Base-by-base conservation (phyloP, 140 eudicot species). In the Erigeron philadelphicus region DNA sequence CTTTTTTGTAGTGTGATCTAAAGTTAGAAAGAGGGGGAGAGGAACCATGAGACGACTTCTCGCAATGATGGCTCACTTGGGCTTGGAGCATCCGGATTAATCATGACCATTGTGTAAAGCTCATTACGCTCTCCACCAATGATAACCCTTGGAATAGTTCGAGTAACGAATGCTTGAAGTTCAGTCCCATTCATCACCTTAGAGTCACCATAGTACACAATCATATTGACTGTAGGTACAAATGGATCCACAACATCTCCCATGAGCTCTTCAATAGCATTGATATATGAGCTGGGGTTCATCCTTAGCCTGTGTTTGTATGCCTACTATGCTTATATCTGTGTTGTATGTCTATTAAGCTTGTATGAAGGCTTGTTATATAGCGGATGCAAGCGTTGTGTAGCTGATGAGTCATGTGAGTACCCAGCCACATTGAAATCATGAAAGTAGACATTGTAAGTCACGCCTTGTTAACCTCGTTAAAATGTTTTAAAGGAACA, bases 71-170 rank as follows among this genome's bases (percentile, higher is more conserved):
- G 63, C 18, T 38, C 64, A 3, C 41, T 38, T 17, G 62, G 61
- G 53, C 40, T 68, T 13, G 73, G 73, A 5, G 49, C 73, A 68
- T 68, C 64, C 0, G 64, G 49, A 15, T 68, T 63, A 2, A 54
- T 8, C 73, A 53, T 38, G 0, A 68, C 67, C 59, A 45, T 6
- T 10, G 58, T 47, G 60, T 45, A 71, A 9, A 45, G 67, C 49
- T 59, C 49, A 25, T 60, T 40, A 35, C 12, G 18, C 31, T 71
- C 38, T 16, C 61, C 68, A 60, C 76, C 52, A 5, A 72, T 72
- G 76, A 46, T 15, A 17, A 46, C 76, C 67, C 46, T 60, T 9
- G 69, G 76, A 23, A 65, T 62, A 60, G 67, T 41, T 60, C 61
- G 57, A 46, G 64, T 45, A 40, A 61, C 21, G 8, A 12, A 52